phyloP scores from a whole-genome alignment of 73 alveolate species.

The Vitrella brassicaformis region DNA sequence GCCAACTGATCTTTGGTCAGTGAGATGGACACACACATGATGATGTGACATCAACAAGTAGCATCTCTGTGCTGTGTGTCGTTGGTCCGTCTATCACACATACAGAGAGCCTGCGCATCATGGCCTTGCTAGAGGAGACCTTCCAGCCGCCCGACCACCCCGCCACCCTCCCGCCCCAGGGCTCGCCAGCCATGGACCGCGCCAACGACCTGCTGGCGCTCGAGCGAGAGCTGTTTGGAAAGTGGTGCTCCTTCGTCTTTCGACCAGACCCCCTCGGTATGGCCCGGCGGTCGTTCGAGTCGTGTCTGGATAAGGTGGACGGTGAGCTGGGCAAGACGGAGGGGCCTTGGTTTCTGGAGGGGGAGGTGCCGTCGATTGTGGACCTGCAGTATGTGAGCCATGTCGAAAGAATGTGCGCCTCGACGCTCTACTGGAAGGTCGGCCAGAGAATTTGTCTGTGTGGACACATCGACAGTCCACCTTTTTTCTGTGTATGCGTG shows the following conservation, averaged over 20 bases:
- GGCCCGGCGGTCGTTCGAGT: no score
- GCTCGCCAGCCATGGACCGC: conserved; percentile 7
- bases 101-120: conserved; percentile 31
- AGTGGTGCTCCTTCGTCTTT: conserved; percentile 23
- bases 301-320: no score
- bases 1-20: neutral
- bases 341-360: neutral
- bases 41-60: no score
- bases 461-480: neutral
- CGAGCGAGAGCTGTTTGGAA: conserved; percentile 26
- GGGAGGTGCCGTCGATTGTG: conserved; percentile 18
- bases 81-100: no score
- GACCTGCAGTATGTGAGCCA: conserved; percentile 36
- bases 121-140: conserved; percentile 7
- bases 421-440: conserved; percentile 7
- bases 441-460: neutral
- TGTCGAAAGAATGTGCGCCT: conserved; percentile 25
- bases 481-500: neutral
- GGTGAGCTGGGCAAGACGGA: neutral
- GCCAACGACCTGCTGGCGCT: conserved; percentile 8
- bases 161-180: neutral
- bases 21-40: neutral
- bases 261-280: no score
- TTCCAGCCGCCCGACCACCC: conserved; percentile 26
- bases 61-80: no score